Percentiles rank a stretch among this genome's conserved stretches.
phyloP scores from a whole-genome alignment of 108 stramenopile genomes.

The Cyclotella baltica region DNA sequence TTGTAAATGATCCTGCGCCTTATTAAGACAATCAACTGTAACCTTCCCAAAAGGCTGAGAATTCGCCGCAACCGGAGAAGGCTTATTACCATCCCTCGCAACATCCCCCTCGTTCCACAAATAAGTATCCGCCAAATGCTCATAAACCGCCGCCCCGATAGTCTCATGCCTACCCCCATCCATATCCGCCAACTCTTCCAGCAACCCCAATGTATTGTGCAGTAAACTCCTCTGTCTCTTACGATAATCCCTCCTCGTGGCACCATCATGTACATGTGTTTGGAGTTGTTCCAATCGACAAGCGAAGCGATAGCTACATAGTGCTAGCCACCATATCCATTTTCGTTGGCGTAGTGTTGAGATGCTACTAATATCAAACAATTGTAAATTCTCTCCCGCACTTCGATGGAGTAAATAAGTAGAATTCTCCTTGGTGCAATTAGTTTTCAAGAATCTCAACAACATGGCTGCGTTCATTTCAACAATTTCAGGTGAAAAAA shows the following conservation, averaged over 20 bases:
- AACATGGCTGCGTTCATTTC: conserved; percentile 89
- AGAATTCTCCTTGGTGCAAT: conserved; percentile 81
- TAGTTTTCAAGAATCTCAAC: conserved; percentile 80
- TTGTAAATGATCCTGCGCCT: conserved; percentile 79
- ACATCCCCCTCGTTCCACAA: conserved; percentile 53
- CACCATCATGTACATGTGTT: conserved; percentile 35
- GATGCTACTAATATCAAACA: conserved; percentile 83
- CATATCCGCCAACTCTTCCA: conserved; percentile 85
- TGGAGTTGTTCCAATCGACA: conserved; percentile 71
- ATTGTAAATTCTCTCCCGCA: conserved; percentile 76
- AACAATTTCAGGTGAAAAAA: conserved; percentile 85
- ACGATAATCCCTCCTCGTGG: conserved; percentile 69
- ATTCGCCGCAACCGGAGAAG: conserved; percentile 48
- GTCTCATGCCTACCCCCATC: conserved; percentile 86
- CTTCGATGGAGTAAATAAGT: conserved; percentile 79
- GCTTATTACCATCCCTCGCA: conserved; percentile 34
- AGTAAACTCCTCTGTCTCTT: conserved; percentile 75
- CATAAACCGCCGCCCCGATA: conserved; percentile 74
- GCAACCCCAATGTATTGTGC: conserved; percentile 73
- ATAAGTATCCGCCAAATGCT: conserved; percentile 85
- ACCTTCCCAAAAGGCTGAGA: conserved; percentile 67
- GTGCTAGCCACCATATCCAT: conserved; percentile 90
- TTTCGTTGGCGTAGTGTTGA: conserved; percentile 78
- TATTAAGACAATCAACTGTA: conserved; percentile 69
- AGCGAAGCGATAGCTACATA: conserved; percentile 86